A percentile compares a stretch with the other conserved stretches of the same genome.
Evolutionary conservation across 1,284 basidiomycete species (phyloP).

Genomic region (Cutaneotrichosporon mucoides): DNA sequence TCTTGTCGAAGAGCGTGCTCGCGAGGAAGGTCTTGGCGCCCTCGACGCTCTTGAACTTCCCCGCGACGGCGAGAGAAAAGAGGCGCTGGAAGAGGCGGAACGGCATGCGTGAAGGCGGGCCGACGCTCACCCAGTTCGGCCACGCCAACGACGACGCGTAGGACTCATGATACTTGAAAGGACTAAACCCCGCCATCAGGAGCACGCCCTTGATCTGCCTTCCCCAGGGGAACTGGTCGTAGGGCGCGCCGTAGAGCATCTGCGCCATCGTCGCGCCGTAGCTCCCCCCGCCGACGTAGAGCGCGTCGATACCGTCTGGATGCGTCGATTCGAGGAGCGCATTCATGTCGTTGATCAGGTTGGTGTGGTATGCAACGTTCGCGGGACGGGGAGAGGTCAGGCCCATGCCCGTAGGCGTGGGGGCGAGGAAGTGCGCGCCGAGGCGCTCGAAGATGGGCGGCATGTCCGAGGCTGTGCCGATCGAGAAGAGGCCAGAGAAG

Average conservation of each 20-base stretch:
- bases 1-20: conserved; percentile 48
- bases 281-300: conserved; percentile 53
- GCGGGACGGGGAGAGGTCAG: conserved; percentile 15
- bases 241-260: conserved; percentile 57
- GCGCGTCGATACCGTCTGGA: conserved; percentile 44
- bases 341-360: conserved; percentile 54
- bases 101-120: conserved; percentile 53
- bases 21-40: conserved; percentile 52
- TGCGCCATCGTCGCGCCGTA: conserved; percentile 58
- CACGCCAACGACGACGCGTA: conserved; percentile 54
- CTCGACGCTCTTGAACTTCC: conserved; percentile 49
- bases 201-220: conserved; percentile 53
- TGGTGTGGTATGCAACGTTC: conserved; percentile 46
- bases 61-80: conserved; percentile 41
- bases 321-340: conserved; percentile 56
- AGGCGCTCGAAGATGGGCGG: neutral
- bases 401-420: conserved; percentile 9
- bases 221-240: conserved; percentile 55
- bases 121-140: conserved; percentile 53
- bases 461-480: neutral
- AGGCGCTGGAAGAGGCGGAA: conserved; percentile 48
- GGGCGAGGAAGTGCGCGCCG: conserved; percentile 5
- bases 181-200: conserved; percentile 54
- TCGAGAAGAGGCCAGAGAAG: conserved; percentile 7
- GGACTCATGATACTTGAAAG: conserved; percentile 53